phyloP scores from a whole-genome alignment of 257 asterid genomes.

The Petunia secreta region DNA sequence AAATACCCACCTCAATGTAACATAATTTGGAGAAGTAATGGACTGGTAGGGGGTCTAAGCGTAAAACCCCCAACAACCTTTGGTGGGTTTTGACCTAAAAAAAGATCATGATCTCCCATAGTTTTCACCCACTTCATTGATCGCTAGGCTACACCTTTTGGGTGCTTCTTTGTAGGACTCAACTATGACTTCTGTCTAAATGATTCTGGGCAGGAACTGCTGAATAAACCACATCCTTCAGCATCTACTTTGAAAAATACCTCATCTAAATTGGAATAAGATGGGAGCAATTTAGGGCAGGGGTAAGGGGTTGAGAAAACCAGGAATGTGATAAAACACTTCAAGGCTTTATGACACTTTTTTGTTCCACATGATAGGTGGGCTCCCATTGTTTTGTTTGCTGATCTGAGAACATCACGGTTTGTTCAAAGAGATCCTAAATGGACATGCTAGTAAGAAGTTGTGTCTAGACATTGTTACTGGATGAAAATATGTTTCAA shows the following conservation, averaged over 20 bases:
- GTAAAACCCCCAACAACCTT: too few species aligned
- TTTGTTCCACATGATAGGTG: background rate
- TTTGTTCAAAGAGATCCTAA: background rate
- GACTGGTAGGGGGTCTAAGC: too few species aligned
- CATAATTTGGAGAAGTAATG: too few species aligned
- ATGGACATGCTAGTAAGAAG: background rate
- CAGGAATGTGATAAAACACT: background rate
- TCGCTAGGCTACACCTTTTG: too few species aligned
- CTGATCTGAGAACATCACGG: background rate
- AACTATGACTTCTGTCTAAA: background rate
- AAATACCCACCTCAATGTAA: too few species aligned
- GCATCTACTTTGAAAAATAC: slow-evolving; percentile 5
- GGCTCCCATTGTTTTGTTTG: background rate
- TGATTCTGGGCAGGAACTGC: slow-evolving; percentile 4
- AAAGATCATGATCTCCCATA: too few species aligned
- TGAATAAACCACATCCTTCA: slow-evolving; percentile 13
- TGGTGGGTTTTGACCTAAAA: too few species aligned
- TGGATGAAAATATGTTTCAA: background rate
- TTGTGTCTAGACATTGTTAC: background rate
- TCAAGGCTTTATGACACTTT: too few species aligned
- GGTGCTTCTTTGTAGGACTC: background rate
- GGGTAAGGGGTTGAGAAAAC: background rate
- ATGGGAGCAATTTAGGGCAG: background rate
- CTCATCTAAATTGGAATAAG: slow-evolving; percentile 14
- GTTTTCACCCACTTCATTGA: too few species aligned